Evolutionary conservation across 768 basidiomycete genomes (phyloP).

Genomic region (Rubroboletus satanas): DNA sequence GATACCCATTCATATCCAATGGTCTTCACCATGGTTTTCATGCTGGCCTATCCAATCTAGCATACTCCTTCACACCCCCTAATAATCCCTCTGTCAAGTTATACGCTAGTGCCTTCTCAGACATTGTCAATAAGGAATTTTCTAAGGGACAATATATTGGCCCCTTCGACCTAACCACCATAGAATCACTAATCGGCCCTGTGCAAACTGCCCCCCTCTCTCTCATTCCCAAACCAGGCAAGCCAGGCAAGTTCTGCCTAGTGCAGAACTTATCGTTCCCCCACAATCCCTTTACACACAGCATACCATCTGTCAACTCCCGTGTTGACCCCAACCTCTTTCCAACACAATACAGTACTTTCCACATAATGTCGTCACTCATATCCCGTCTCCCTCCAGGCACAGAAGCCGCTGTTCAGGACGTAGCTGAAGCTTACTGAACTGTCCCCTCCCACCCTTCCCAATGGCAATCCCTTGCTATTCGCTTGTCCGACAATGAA

Average conservation of each 20-base stretch:
- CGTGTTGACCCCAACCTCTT: rapidly evolving
- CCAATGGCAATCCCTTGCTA: background rate
- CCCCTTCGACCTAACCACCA: background rate
- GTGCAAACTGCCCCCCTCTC: background rate
- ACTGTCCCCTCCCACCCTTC: background rate
- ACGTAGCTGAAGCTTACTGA: background rate
- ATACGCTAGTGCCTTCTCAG: background rate
- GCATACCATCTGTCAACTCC: too few species aligned
- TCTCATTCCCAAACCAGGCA: background rate
- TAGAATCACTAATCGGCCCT: background rate
- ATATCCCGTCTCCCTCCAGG: background rate
- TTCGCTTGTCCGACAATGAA: rapidly evolving
- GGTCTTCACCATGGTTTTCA: too few species aligned
- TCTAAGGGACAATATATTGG: background rate
- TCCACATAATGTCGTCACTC: background rate
- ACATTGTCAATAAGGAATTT: background rate
- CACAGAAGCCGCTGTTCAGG: background rate
- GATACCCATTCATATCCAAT: too few species aligned
- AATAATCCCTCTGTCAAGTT: background rate
- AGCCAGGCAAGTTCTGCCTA: background rate
- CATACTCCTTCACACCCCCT: too few species aligned
- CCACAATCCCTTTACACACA: too few species aligned
- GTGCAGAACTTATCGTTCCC: too few species aligned
- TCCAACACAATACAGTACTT: background rate
- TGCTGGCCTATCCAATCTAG: too few species aligned